phyloP scores from a whole-genome alignment of 2,329 filamentous ascomycete species.

The Aureobasidium pullulans region DNA sequence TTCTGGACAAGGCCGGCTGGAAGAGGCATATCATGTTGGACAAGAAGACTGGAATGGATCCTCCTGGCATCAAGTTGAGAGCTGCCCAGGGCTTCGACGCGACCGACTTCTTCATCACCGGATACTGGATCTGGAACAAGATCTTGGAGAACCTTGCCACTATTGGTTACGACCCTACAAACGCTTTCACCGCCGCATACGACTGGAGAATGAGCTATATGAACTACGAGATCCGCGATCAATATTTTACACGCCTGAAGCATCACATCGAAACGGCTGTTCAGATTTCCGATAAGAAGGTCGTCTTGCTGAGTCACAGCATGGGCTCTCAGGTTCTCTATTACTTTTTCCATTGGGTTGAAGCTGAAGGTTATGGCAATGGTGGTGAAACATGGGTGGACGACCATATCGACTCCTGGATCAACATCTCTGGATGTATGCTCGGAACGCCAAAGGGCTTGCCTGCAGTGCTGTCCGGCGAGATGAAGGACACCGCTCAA shows the following conservation, averaged over 20 bases:
- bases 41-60: conserved; percentile 82
- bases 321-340: conserved; percentile 96
- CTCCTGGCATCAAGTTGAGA: conserved; percentile 79
- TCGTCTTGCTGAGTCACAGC: conserved; percentile 82
- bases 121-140: conserved; percentile 99
- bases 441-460: conserved; percentile 87
- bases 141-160: conserved; percentile 95
- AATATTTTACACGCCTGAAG: conserved; percentile 89
- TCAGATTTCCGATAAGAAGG: conserved; percentile 66
- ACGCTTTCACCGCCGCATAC: conserved; percentile 62
- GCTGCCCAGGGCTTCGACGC: conserved; percentile 96
- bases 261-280: conserved; percentile 80
- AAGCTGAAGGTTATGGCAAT: conserved; percentile 66
- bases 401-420: conserved; percentile 83
- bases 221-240: conserved; percentile 83
- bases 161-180: conserved; percentile 87
- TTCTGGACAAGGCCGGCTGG: conserved; percentile 89
- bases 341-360: conserved; percentile 77
- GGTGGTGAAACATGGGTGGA: conserved; percentile 89
- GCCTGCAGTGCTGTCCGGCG: conserved; percentile 83
- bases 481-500: conserved; percentile 98
- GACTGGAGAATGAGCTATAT: conserved; percentile 90
- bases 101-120: conserved; percentile 83
- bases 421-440: conserved; percentile 98
- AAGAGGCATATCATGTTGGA: conserved; percentile 97